These are phyloP conservation scores for Symmetrospora coprosmae DNA, from an alignment of 768 basidiomycete species.

Conservation along the genomic window DNA sequence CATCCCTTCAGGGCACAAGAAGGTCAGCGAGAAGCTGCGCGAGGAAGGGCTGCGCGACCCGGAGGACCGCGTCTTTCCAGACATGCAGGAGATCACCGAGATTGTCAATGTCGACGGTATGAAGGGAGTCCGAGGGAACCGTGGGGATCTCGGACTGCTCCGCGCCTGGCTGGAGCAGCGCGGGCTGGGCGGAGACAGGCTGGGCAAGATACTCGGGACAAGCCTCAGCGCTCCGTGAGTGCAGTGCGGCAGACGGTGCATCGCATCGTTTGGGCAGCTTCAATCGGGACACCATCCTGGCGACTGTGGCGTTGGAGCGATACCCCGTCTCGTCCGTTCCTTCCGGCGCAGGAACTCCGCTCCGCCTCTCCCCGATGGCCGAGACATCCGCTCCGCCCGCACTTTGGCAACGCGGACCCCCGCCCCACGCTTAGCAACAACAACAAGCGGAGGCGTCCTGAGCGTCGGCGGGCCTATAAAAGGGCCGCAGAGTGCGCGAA, in stretches of 20 bases:
- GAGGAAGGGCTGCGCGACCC: neutral
- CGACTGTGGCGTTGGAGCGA: too few relatives aligned
- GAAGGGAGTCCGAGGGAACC: conserved; percentile 2
- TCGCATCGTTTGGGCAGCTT: too few relatives aligned
- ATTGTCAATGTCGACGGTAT: conserved; percentile 18
- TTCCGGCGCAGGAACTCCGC: too few relatives aligned
- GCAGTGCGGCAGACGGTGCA: neutral
- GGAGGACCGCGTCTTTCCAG: conserved; percentile 2
- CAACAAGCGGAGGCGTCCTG: too few relatives aligned
- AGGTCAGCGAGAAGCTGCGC: conserved; percentile 2
- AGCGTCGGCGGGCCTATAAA: too few relatives aligned
- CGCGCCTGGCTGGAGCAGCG: conserved; percentile 1
- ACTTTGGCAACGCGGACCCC: too few relatives aligned
- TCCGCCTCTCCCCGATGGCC: too few relatives aligned
- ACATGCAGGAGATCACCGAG: conserved; percentile 19
- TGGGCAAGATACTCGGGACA: neutral
- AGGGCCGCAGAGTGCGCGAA: too few relatives aligned
- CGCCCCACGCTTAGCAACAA: too few relatives aligned
- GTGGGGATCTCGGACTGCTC: conserved; percentile 4
- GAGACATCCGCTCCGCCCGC: too few relatives aligned
- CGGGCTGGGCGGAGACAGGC: conserved; percentile 11
- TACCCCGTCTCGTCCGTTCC: too few relatives aligned
- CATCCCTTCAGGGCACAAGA: conserved; percentile 13
- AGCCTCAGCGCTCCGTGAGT: neutral
- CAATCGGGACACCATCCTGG: too few relatives aligned